Percentiles rank a stretch among this genome's conserved stretches.
Conservation (phyloP, 2,329 filamentous ascomycete genomes). For the Aspergillus sp. region DNA sequence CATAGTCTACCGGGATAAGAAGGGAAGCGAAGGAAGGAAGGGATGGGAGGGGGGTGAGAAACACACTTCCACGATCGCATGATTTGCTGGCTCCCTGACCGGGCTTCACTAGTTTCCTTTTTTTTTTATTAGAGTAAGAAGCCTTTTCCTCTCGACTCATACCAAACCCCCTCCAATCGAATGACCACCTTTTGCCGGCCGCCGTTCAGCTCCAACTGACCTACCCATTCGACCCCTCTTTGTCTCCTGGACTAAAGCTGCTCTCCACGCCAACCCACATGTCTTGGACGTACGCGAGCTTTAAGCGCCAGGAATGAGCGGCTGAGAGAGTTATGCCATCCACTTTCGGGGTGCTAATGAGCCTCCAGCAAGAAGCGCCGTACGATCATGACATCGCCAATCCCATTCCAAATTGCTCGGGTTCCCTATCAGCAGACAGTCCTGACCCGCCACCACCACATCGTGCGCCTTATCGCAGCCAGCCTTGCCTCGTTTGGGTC, state of each 20-base stretch:
- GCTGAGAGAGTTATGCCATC: not conserved
- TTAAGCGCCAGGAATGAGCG: conserved; percentile 5
- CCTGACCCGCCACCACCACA: not conserved
- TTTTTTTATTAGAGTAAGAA: not conserved
- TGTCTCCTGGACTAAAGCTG: not conserved
- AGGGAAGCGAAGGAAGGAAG: not conserved
- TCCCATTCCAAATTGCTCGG: not conserved
- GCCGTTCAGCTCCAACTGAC: not conserved
- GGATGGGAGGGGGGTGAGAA: not conserved
- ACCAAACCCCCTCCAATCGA: not conserved
- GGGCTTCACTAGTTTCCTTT: not conserved
- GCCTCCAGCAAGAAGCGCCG: not conserved
- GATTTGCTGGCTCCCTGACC: not conserved
- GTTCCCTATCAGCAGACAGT: not conserved
- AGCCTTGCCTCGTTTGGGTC: not conserved
- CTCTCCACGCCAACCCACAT: not conserved
- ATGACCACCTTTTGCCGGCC: not conserved
- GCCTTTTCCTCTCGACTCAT: not conserved
- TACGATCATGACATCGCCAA: not conserved
- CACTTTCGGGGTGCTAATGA: not conserved
- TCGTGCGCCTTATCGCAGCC: not conserved
- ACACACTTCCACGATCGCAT: not conserved
- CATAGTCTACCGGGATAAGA: not conserved
- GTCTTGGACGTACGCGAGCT: not conserved
- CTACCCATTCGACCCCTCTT: not conserved